Percentiles rank a stretch among this genome's conserved stretches.
Conservation (phyloP, 768 basidiomycete genomes). For the Leucogyrophana mollusca region DNA sequence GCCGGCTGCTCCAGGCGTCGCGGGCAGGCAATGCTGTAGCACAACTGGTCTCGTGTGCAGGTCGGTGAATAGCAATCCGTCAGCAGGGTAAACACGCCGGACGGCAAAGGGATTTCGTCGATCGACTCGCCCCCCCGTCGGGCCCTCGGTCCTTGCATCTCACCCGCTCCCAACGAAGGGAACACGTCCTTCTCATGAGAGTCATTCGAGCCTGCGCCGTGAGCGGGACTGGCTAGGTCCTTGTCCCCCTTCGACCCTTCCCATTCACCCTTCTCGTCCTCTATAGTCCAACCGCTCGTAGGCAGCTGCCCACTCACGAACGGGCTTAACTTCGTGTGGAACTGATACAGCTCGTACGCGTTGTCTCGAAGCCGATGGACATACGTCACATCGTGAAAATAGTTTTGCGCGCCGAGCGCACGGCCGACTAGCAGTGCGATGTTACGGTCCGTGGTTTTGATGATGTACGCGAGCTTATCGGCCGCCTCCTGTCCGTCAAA, state of each 20-base stretch:
- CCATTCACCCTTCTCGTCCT: constrained; percentile 36
- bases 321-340: constrained; percentile 80
- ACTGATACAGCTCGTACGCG: constrained; percentile 88
- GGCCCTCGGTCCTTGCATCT: constrained; percentile 21
- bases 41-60: constrained; percentile 89
- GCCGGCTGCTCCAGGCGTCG: constrained; percentile 92
- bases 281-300: constrained; percentile 14
- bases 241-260: constrained; percentile 27
- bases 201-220: constrained; percentile 33
- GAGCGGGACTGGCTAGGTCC: constrained; percentile 19
- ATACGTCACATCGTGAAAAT: constrained; percentile 99
- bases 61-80: constrained; percentile 99
- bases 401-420: constrained; percentile 96
- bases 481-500: constrained; percentile 98
- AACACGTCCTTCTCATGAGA: constrained; percentile 34
- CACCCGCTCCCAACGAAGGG: constrained; percentile 19
- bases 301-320: constrained; percentile 78
- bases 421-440: constrained; percentile 93
- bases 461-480: constrained; percentile 95
- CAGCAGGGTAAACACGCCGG: constrained; percentile 93
- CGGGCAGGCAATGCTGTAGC: constrained; percentile 97
- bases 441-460: constrained; percentile 97
- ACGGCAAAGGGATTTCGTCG: constrained; percentile 75
- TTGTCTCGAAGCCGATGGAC: constrained; percentile 94
- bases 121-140: constrained; percentile 42